A percentile compares a stretch with the other conserved stretches of the same genome.
phyloP scores from a whole-genome alignment of 2,329 filamentous ascomycete species.

The Anthostomella pinea region DNA sequence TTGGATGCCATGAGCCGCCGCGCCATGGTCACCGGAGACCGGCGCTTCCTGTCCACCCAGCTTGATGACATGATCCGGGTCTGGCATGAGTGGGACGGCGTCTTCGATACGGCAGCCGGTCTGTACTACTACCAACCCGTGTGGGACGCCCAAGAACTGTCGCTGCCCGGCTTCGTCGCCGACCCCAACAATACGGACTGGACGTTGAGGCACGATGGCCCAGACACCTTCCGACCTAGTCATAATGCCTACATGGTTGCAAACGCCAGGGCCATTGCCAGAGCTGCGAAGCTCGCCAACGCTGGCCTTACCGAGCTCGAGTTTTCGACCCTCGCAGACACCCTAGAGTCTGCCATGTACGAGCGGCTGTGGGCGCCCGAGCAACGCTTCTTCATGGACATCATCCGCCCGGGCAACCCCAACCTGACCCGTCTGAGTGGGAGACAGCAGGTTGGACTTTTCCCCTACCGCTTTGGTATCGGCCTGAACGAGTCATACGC shows the following conservation, averaged over 20 bases:
- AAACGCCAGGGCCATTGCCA: constrained; percentile 38
- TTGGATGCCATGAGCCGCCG: constrained; percentile 33
- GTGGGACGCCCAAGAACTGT: constrained; percentile 42
- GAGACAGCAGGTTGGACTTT: constrained; percentile 40
- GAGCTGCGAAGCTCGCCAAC: constrained; percentile 34
- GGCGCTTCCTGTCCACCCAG: constrained; percentile 34
- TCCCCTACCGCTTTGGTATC: constrained; percentile 41
- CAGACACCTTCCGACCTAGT: constrained; percentile 40
- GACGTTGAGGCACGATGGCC: constrained; percentile 34
- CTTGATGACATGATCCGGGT: constrained; percentile 38
- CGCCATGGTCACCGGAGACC: constrained; percentile 38
- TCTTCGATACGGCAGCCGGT: constrained; percentile 33
- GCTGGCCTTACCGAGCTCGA: constrained; percentile 27
- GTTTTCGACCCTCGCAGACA: constrained; percentile 33
- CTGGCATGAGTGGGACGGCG: constrained; percentile 38
- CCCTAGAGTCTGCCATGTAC: constrained; percentile 35
- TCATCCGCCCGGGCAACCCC: constrained; percentile 36
- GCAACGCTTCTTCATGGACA: constrained; percentile 39
- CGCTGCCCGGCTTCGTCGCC: constrained; percentile 38
- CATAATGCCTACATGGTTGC: constrained; percentile 44
- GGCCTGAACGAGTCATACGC: constrained; percentile 31
- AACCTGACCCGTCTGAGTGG: constrained; percentile 33
- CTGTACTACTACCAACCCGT: constrained; percentile 42
- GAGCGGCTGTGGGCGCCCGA: constrained; percentile 36
- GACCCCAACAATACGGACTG: constrained; percentile 31